phyloP scores from a whole-genome alignment of 345 rosid species.

The Lepidium didymum region DNA sequence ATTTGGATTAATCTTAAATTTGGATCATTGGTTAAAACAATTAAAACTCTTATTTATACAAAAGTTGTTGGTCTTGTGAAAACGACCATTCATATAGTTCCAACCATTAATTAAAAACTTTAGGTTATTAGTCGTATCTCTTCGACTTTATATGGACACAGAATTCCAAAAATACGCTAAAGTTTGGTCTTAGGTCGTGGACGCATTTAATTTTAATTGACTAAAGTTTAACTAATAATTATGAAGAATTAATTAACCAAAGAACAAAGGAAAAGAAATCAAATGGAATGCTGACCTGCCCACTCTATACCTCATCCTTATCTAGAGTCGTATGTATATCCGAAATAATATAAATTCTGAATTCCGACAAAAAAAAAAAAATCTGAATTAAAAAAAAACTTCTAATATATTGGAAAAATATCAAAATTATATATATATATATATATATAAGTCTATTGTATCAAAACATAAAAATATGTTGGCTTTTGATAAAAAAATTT shows the following conservation, averaged over 20 bases:
- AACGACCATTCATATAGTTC: neutral
- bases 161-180: neutral
- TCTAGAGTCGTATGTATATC: neutral
- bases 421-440: too few species aligned
- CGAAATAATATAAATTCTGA: too few species aligned
- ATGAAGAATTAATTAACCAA: neutral
- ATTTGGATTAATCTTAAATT: neutral
- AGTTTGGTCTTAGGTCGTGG: neutral
- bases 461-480: neutral
- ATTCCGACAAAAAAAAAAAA: too few species aligned
- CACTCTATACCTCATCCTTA: neutral
- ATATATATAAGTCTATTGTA: too few species aligned
- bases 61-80: neutral
- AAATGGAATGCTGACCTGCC: constrained; percentile 25
- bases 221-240: neutral
- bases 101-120: neutral
- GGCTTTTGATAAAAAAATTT: neutral
- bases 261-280: neutral
- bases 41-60: neutral
- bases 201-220: neutral
- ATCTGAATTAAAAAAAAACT: too few species aligned
- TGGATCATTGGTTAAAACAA: neutral
- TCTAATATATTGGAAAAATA: too few species aligned
- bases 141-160: constrained; percentile 5
- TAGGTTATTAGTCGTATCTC: neutral